Conservation (phyloP, 176 grass and related monocot species). For the Cocos nucifera region DNA sequence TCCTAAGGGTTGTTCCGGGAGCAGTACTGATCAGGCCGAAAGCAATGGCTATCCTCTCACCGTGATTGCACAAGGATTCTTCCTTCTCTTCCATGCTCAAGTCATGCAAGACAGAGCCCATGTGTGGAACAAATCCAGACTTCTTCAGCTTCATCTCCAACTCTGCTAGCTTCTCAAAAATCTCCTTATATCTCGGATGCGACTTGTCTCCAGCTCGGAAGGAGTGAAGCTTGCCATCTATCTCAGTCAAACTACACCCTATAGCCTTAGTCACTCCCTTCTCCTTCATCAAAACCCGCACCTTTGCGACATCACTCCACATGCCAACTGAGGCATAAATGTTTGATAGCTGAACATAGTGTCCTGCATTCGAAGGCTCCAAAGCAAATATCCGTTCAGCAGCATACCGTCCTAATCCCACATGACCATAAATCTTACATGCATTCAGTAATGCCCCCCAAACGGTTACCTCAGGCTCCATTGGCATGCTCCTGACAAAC, state of each 20-base stretch:
- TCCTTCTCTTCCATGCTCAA: slow-evolving; percentile 18
- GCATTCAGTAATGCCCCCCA: slow-evolving; percentile 67
- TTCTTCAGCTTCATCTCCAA: slow-evolving; percentile 26
- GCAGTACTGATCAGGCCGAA: slow-evolving; percentile 14
- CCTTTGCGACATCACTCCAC: slow-evolving; percentile 55
- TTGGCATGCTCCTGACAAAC: slow-evolving; percentile 52
- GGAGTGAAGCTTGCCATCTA: slow-evolving; percentile 35
- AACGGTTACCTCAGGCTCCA: slow-evolving; percentile 45
- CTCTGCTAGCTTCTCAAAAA: slow-evolving; percentile 4
- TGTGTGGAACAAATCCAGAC: slow-evolving; percentile 18
- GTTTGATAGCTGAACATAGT: slow-evolving; percentile 74
- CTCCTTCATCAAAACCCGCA: slow-evolving; percentile 54
- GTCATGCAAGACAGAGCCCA: slow-evolving; percentile 16
- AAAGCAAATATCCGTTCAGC: slow-evolving; percentile 49
- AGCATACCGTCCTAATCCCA: slow-evolving; percentile 39
- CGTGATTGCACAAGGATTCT: slow-evolving; percentile 18
- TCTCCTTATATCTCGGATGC: slow-evolving; percentile 15
- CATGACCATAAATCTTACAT: slow-evolving; percentile 46
- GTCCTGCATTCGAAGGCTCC: slow-evolving; percentile 47
- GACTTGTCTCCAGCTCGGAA: slow-evolving; percentile 9
- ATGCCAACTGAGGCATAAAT: slow-evolving; percentile 56
- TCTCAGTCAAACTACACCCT: slow-evolving; percentile 41
- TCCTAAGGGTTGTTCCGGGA: slow-evolving; percentile 14
- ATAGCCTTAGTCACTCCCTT: slow-evolving; percentile 45
- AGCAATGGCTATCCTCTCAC: slow-evolving; percentile 21